Conservation (phyloP, 2,329 filamentous ascomycete species). For the Aspergillus persii region DNA sequence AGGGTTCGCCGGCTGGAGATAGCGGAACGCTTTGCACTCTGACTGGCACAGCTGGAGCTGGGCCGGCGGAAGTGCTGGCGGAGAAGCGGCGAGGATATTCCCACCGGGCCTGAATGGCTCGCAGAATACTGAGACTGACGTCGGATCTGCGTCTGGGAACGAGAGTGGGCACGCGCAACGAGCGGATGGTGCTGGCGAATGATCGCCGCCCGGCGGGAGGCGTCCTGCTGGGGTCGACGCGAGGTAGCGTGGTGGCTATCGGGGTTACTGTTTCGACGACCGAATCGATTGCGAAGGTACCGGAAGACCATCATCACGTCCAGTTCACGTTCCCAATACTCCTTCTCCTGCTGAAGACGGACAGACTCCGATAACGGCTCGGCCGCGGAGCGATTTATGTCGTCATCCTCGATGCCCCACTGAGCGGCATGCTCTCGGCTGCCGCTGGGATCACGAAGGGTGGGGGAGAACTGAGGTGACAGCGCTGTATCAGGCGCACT, state of each 20-base stretch:
- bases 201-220: constrained; percentile 73
- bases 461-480: constrained; percentile 52
- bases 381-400: constrained; percentile 21
- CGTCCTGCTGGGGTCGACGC: constrained; percentile 56
- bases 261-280: constrained; percentile 46
- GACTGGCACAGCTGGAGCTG: constrained; percentile 76
- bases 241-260: constrained; percentile 32
- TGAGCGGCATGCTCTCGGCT: constrained; percentile 54
- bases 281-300: constrained; percentile 75
- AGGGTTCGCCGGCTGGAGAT: constrained; percentile 60
- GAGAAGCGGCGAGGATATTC: constrained; percentile 33
- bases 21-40: constrained; percentile 75
- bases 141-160: constrained; percentile 53
- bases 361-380: constrained; percentile 36
- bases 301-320: constrained; percentile 90
- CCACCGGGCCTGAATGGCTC: constrained; percentile 23
- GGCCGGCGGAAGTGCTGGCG: constrained; percentile 48
- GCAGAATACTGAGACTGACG: constrained; percentile 44
- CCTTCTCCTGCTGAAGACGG: constrained; percentile 55
- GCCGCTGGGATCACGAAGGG: constrained; percentile 40
- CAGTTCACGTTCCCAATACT: constrained; percentile 92
- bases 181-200: constrained; percentile 89
- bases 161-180: constrained; percentile 57
- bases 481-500: constrained; percentile 28
- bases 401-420: constrained; percentile 66